These are phyloP conservation scores for Pyrus hybrid DNA, from an alignment of 331 rosid species.

Conservation along the genomic window DNA sequence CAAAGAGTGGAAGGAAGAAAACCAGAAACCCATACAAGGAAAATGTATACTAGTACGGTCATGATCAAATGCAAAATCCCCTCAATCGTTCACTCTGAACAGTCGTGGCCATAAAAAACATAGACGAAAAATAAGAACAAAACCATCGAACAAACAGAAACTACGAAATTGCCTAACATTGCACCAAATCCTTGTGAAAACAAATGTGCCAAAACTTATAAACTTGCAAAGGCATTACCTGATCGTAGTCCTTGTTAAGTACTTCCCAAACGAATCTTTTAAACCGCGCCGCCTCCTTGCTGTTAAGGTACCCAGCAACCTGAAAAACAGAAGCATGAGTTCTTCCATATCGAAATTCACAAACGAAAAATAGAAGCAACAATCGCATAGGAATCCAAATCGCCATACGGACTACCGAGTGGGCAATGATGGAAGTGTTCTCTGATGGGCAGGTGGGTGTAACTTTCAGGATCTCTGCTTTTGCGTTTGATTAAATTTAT, in stretches of 20 bases:
- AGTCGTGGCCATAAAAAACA: background rate
- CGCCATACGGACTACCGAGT: background rate
- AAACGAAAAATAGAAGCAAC: background rate
- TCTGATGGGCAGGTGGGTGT: background rate
- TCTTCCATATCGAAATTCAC: background rate
- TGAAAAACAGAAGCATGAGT: background rate
- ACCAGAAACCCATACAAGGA: no score
- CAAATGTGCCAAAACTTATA: background rate
- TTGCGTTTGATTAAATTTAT: background rate
- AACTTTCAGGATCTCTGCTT: background rate
- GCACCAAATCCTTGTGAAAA: background rate
- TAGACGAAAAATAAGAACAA: background rate
- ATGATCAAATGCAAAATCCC: background rate
- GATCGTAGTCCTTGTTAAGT: background rate
- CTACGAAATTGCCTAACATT: background rate
- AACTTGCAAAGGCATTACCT: slow-evolving; percentile 5
- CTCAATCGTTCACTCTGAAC: background rate
- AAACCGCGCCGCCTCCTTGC: slow-evolving; percentile 4
- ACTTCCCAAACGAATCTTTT: slow-evolving; percentile 15
- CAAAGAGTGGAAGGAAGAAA: background rate
- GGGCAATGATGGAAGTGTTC: background rate
- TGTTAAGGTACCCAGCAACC: slow-evolving; percentile 11
- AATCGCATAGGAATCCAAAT: background rate
- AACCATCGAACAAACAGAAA: background rate
- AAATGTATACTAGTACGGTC: background rate